phyloP scores from a whole-genome alignment of 495 filamentous ascomycete species.

The Venustampulla echinocandica region DNA sequence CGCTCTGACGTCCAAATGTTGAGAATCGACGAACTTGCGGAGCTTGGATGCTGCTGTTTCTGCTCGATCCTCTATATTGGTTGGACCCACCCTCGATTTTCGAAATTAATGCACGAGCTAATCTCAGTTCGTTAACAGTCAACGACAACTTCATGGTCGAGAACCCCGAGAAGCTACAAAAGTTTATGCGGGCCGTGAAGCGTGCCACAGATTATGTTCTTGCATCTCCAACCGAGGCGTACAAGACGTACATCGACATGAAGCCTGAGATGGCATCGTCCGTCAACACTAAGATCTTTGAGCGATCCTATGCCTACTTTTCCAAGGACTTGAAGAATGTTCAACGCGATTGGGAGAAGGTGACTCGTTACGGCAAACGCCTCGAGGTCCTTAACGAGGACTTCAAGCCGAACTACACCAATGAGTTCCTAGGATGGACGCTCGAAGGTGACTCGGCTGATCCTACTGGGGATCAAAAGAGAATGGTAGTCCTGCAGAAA shows the following conservation, averaged over 20 bases:
- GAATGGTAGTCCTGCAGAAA: conserved; percentile 52
- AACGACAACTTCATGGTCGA: conserved; percentile 55
- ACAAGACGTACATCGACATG: conserved; percentile 55
- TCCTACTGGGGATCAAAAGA: conserved; percentile 58
- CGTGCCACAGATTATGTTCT: conserved; percentile 59
- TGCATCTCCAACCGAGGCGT: conserved; percentile 45
- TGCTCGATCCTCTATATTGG: conserved; percentile 65
- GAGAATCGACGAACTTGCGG: conserved; percentile 63
- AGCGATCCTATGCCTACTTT: conserved; percentile 64
- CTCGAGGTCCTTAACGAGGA: conserved; percentile 47
- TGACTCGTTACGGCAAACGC: conserved; percentile 59
- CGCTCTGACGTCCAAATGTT: conserved; percentile 61
- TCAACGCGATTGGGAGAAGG: conserved; percentile 58
- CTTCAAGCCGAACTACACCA: conserved; percentile 62
- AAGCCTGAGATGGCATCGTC: conserved; percentile 57
- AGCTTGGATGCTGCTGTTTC: conserved; percentile 68
- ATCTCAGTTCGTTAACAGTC: conserved; percentile 20
- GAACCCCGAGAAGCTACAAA: conserved; percentile 47
- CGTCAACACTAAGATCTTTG: conserved; percentile 64
- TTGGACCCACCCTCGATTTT: conserved; percentile 8
- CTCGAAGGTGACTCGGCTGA: conserved; percentile 51
- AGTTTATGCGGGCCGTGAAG: conserved; percentile 58
- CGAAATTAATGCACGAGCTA: neutral
- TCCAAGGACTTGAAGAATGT: conserved; percentile 64
- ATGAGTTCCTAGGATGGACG: conserved; percentile 52